A percentile compares a stretch with the other conserved stretches of the same genome.
Evolutionary conservation across 2,329 filamentous ascomycete genomes (phyloP).

Genomic region (Davidsoniella virescens): DNA sequence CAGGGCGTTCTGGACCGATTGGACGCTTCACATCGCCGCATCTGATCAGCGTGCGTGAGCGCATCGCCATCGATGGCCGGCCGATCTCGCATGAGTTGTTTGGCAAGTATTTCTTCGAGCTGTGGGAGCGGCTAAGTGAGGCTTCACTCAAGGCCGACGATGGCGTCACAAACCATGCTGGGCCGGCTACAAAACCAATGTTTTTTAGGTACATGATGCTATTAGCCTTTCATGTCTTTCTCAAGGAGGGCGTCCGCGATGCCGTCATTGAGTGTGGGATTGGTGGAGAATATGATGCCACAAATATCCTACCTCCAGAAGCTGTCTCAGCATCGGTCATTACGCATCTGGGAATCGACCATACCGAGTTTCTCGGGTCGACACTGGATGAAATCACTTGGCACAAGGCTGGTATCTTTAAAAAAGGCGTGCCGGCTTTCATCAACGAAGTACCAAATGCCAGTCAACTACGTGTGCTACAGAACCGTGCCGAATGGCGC

Average conservation of each 20-base stretch:
- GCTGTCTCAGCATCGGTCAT: conserved; percentile 57
- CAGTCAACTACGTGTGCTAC: conserved; percentile 33
- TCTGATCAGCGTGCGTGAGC: conserved; percentile 65
- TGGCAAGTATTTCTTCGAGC: conserved; percentile 62
- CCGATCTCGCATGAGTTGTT: conserved; percentile 56
- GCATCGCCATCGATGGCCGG: conserved; percentile 59
- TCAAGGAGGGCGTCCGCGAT: conserved; percentile 56
- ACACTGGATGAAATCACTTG: conserved; percentile 71
- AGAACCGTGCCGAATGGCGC: conserved; percentile 42
- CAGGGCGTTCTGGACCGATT: conserved; percentile 26
- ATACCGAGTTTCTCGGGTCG: conserved; percentile 62
- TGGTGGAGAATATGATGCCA: conserved; percentile 83
- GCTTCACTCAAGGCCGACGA: conserved; percentile 22
- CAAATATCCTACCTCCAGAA: conserved; percentile 55
- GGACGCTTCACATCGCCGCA: conserved; percentile 81
- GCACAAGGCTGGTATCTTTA: conserved; percentile 86
- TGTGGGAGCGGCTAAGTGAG: conserved; percentile 50
- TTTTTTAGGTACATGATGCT: conserved; percentile 89
- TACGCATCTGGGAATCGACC: conserved; percentile 71
- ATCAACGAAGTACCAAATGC: conserved; percentile 19
- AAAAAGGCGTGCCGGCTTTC: conserved; percentile 33
- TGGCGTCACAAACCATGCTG: conserved; percentile 29
- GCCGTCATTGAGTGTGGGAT: conserved; percentile 89
- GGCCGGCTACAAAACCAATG: conserved; percentile 54
- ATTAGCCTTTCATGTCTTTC: conserved; percentile 70